These are phyloP conservation scores for Leishmania amazonensis DNA, from an alignment of 208 protist species.

Conservation along the genomic window DNA sequence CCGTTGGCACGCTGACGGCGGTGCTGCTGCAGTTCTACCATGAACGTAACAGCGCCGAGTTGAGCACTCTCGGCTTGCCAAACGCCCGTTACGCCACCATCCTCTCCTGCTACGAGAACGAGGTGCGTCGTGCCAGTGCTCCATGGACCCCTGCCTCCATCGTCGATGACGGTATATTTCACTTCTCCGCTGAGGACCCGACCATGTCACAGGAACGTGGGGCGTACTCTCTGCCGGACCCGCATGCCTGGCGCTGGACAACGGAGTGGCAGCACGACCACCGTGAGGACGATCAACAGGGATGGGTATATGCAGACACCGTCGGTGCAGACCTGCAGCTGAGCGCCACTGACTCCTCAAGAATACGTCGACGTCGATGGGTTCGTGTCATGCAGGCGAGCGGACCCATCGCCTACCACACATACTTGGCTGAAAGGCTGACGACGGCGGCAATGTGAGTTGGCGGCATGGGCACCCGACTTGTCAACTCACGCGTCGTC, in stretches of 20 bases:
- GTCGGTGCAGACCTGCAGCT: constrained; percentile 30
- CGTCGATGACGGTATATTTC: constrained; percentile 25
- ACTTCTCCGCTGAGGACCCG: constrained; percentile 40
- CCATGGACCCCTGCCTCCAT: constrained; percentile 39
- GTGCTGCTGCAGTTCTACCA: constrained; percentile 43
- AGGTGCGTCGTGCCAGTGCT: constrained; percentile 32
- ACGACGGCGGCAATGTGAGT: not conserved
- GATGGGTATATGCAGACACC: constrained; percentile 54
- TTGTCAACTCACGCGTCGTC: not conserved
- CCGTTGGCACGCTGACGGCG: constrained; percentile 47
- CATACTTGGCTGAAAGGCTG: constrained; percentile 34
- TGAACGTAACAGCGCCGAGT: constrained; percentile 51
- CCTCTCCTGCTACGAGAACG: constrained; percentile 68
- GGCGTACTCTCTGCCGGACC: constrained; percentile 41
- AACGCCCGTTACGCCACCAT: constrained; percentile 37
- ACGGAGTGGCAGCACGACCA: constrained; percentile 55
- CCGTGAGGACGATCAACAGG: constrained; percentile 45
- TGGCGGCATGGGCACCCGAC: not conserved
- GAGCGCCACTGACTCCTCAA: constrained; percentile 17
- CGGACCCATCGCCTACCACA: constrained; percentile 50
- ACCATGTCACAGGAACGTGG: constrained; percentile 34
- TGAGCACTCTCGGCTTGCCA: constrained; percentile 37
- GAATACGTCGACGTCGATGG: constrained; percentile 52
- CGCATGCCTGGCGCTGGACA: constrained; percentile 49
- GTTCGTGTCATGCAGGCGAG: constrained; percentile 60